Conservation (phyloP, 257 asterid genomes). For the Linderniella brevidens region DNA sequence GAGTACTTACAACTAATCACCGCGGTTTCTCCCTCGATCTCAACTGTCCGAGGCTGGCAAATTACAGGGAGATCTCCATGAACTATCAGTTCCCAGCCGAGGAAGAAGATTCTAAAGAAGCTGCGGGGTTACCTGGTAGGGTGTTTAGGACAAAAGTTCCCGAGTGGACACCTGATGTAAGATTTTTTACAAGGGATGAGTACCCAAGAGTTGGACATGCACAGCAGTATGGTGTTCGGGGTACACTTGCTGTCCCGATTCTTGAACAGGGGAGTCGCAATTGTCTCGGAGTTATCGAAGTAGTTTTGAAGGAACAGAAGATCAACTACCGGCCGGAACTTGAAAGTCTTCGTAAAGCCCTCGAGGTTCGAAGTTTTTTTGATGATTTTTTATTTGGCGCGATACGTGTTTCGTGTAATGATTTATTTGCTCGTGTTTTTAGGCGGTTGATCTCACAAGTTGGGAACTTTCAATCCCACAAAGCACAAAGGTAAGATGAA, state of each 20-base stretch:
- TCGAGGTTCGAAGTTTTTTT: constrained; percentile 40
- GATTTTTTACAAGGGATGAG: constrained; percentile 57
- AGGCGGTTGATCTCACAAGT: constrained; percentile 77
- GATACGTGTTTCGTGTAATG: background rate
- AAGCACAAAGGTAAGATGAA: constrained; percentile 28
- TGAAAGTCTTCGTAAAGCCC: constrained; percentile 83
- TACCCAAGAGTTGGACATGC: constrained; percentile 71
- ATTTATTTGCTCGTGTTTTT: constrained; percentile 9
- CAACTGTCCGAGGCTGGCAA: constrained; percentile 49
- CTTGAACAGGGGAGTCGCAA: constrained; percentile 64
- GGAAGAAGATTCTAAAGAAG: constrained; percentile 48
- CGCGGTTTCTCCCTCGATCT: constrained; percentile 50
- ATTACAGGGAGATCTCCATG: constrained; percentile 61
- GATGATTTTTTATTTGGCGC: background rate
- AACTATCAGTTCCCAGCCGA: constrained; percentile 57
- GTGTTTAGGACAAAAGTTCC: constrained; percentile 66
- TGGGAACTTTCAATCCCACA: constrained; percentile 26
- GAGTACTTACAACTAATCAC: constrained; percentile 50
- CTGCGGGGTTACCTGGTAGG: constrained; percentile 73
- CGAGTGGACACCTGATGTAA: constrained; percentile 96
- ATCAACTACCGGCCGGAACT: constrained; percentile 64
- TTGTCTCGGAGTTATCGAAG: constrained; percentile 88
- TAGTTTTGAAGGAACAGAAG: constrained; percentile 70
- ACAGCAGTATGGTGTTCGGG: constrained; percentile 57
- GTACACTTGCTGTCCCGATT: constrained; percentile 79